phyloP scores from a whole-genome alignment of 2,329 filamentous ascomycete genomes.

The Chaetoscypha palmicola region DNA sequence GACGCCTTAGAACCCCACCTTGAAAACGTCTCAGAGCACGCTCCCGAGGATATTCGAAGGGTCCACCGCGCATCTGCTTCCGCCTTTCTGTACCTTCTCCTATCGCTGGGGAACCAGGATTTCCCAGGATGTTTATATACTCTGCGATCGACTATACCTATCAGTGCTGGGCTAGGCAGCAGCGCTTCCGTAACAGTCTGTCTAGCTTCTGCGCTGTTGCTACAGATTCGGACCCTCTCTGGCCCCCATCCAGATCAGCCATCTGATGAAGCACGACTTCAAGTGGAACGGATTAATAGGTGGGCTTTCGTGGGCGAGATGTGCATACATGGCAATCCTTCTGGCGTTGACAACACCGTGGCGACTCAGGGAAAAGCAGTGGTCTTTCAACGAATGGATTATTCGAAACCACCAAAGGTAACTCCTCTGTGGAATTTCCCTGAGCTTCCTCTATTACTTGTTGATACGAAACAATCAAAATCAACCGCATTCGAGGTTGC shows the following conservation, averaged over 20 bases:
- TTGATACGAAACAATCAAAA: slow-evolving; percentile 82
- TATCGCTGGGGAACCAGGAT: slow-evolving; percentile 73
- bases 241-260: slow-evolving; percentile 92
- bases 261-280: slow-evolving; percentile 74
- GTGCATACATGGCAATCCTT: slow-evolving; percentile 96
- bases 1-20: slow-evolving; percentile 76
- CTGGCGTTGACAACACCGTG: slow-evolving; percentile 95
- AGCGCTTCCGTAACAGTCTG: slow-evolving; percentile 94
- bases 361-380: slow-evolving; percentile 90
- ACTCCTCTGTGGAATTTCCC: slow-evolving; percentile 79
- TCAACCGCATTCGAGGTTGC: slow-evolving; percentile 79
- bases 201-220: slow-evolving; percentile 71
- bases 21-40: slow-evolving; percentile 57
- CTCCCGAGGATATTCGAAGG: slow-evolving; percentile 67
- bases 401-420: slow-evolving; percentile 69
- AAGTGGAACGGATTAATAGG: slow-evolving; percentile 91
- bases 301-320: slow-evolving; percentile 98
- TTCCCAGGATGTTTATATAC: slow-evolving; percentile 83
- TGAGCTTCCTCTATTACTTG: slow-evolving; percentile 79
- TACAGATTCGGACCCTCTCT: slow-evolving; percentile 81
- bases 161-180: slow-evolving; percentile 83
- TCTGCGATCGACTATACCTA: slow-evolving; percentile 86
- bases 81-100: slow-evolving; percentile 86
- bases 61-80: slow-evolving; percentile 76
- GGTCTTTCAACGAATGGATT: slow-evolving; percentile 76